Conservation (phyloP, 129 eudicot species). For the Helichrysum umbraculigerum region DNA sequence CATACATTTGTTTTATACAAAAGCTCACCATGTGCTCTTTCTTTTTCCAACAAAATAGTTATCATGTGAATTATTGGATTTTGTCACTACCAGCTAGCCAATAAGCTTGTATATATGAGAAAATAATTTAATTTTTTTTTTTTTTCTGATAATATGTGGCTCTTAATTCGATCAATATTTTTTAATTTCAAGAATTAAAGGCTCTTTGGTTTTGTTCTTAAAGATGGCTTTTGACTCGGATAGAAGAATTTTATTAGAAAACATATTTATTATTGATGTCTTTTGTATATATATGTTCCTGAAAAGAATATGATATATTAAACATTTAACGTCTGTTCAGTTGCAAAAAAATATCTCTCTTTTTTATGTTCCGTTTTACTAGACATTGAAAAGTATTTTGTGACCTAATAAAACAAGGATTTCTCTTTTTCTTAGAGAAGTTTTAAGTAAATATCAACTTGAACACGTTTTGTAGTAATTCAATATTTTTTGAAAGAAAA, state of each 20-base stretch:
- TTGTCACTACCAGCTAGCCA: conserved; percentile 7
- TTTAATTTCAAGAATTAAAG: not conserved
- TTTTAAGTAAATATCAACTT: no score
- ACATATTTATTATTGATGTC: no score
- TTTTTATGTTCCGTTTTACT: no score
- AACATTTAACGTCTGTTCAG: no score
- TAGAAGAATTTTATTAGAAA: no score
- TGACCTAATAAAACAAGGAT: no score
- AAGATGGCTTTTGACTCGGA: not conserved
- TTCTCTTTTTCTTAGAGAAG: no score
- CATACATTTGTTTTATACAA: not conserved
- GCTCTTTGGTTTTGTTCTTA: not conserved
- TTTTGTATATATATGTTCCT: not conserved
- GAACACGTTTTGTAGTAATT: no score
- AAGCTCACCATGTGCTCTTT: conserved; percentile 10
- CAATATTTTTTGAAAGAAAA: no score
- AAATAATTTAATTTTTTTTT: not conserved
- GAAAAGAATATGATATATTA: not conserved
- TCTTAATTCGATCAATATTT: not conserved
- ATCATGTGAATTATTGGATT: conserved; percentile 25
- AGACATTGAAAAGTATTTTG: no score
- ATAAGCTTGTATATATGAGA: not conserved
- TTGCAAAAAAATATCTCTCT: no score
- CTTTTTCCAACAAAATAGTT: conserved; percentile 13
- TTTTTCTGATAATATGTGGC: not conserved